A percentile compares a stretch with the other conserved stretches of the same genome.
Evolutionary conservation across 805 yeast genomes (phyloP).

Genomic region (Scheffersomyces ergatensis): DNA sequence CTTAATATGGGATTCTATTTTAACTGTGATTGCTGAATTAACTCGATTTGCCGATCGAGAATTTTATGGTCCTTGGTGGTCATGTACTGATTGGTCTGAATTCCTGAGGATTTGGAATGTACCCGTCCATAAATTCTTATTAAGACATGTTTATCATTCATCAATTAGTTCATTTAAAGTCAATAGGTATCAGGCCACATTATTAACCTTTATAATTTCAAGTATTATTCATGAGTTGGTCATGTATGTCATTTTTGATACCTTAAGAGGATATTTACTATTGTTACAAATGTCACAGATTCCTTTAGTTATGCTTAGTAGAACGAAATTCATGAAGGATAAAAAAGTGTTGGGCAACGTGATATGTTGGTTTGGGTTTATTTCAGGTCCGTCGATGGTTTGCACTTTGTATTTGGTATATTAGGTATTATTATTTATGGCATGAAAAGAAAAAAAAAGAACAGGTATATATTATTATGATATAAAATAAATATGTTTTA

Average conservation of each 20-base stretch:
- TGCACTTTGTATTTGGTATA: conserved; percentile 81
- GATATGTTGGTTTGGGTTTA: conserved; percentile 89
- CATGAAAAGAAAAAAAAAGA: too few species aligned
- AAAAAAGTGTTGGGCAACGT: conserved; percentile 68
- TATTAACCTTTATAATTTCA: conserved; percentile 76
- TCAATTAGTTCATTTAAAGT: conserved; percentile 74
- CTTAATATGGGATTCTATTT: conserved; percentile 92
- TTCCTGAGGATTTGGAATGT: conserved; percentile 92
- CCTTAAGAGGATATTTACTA: conserved; percentile 76
- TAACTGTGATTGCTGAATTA: conserved; percentile 87
- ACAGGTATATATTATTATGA: too few species aligned
- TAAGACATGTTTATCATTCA: conserved; percentile 93
- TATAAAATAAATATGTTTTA: too few species aligned
- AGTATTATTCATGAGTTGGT: conserved; percentile 86
- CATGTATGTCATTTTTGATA: conserved; percentile 84
- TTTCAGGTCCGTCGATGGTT: conserved; percentile 84
- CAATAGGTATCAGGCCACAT: conserved; percentile 65
- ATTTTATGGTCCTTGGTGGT: conserved; percentile 98
- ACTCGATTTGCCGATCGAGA: conserved; percentile 85
- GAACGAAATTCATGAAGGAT: conserved; percentile 54
- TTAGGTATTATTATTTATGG: too few species aligned
- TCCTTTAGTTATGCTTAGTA: conserved; percentile 68
- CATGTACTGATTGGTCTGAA: conserved; percentile 88
- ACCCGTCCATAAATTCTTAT: conserved; percentile 85
- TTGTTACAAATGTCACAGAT: conserved; percentile 83